Percentiles rank a stretch among this genome's conserved stretches.
Evolutionary conservation across 192 early-diverging fungal genomes (phyloP).

Genomic region (Coemansia sp.): DNA sequence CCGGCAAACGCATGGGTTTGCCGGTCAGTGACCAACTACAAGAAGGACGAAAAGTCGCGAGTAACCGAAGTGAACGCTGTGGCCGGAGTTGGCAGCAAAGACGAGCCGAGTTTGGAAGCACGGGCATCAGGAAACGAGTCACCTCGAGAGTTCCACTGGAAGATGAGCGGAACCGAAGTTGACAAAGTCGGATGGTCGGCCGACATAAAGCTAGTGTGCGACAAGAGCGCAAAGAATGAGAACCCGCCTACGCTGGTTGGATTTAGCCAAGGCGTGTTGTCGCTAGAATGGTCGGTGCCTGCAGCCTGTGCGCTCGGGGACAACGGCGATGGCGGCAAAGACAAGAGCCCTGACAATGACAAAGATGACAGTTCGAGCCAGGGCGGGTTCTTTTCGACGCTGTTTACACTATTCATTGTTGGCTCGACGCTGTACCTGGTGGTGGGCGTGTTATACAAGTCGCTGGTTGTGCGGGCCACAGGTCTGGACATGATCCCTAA

Average conservation of each 20-base stretch:
- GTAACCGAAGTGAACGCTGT: slow-evolving; percentile 39
- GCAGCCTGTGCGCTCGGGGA: slow-evolving; percentile 44
- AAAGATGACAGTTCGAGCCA: slow-evolving; percentile 5
- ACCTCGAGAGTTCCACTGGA: slow-evolving; percentile 47
- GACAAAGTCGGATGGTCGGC: slow-evolving; percentile 32
- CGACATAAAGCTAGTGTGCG: slow-evolving; percentile 49
- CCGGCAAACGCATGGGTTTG: slow-evolving; percentile 43
- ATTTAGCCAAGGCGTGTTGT: slow-evolving; percentile 31
- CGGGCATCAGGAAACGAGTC: slow-evolving; percentile 23
- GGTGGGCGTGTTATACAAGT: slow-evolving; percentile 51
- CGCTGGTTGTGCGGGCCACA: slow-evolving; percentile 33
- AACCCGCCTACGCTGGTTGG: slow-evolving; percentile 28
- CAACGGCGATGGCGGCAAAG: slow-evolving; percentile 19
- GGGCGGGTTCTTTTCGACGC: slow-evolving; percentile 44
- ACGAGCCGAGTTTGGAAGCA: slow-evolving; percentile 30
- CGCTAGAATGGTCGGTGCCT: slow-evolving; percentile 50
- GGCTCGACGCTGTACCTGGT: slow-evolving; percentile 40
- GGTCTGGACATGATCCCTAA: slow-evolving; percentile 55
- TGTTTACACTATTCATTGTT: slow-evolving; percentile 32
- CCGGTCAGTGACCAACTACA: slow-evolving; percentile 46
- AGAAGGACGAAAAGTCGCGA: slow-evolving; percentile 30
- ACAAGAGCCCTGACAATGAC: slow-evolving; percentile 12
- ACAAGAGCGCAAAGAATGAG: slow-evolving; percentile 30
- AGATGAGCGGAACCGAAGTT: slow-evolving; percentile 35
- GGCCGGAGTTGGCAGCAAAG: slow-evolving; percentile 21